Conservation (phyloP, 2,329 filamentous ascomycete genomes). For the Verticillium zaregamsianum region DNA sequence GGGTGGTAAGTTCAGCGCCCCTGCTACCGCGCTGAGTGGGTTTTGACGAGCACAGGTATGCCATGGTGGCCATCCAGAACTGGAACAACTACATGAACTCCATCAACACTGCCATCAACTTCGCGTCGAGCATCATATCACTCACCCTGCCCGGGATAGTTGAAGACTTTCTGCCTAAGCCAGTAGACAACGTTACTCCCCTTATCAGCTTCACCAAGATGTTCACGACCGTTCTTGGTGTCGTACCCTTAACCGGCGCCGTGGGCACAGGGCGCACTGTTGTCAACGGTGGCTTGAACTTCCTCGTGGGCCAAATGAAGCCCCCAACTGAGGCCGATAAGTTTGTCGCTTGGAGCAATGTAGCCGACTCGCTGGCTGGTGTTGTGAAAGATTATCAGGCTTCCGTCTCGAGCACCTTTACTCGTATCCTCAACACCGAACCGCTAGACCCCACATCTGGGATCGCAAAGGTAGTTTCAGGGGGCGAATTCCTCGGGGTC, state of each 20-base stretch:
- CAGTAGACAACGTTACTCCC: constrained; percentile 5
- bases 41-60: background rate
- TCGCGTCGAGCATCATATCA: constrained; percentile 9
- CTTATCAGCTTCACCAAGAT: constrained; percentile 8
- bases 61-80: constrained; percentile 7
- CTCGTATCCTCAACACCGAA: constrained; percentile 9
- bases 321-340: background rate
- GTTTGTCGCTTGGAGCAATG: constrained; percentile 4
- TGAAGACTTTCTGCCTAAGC: constrained; percentile 9
- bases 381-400: constrained; percentile 6
- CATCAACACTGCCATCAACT: constrained; percentile 8
- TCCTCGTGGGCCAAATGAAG: constrained; percentile 2
- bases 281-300: constrained; percentile 1
- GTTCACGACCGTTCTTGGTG: constrained; percentile 5
- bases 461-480: constrained; percentile 3
- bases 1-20: background rate
- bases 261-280: background rate
- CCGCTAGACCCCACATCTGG: constrained; percentile 5
- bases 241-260: constrained; percentile 8
- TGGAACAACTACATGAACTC: constrained; percentile 11
- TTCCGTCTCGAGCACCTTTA: background rate
- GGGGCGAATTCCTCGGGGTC: constrained; percentile 10
- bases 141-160: constrained; percentile 10
- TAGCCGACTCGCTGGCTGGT: constrained; percentile 3
- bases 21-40: too few relatives aligned